Evolutionary conservation across 2,329 filamentous ascomycete genomes (phyloP).

Genomic region (Simplicillium sp.): DNA sequence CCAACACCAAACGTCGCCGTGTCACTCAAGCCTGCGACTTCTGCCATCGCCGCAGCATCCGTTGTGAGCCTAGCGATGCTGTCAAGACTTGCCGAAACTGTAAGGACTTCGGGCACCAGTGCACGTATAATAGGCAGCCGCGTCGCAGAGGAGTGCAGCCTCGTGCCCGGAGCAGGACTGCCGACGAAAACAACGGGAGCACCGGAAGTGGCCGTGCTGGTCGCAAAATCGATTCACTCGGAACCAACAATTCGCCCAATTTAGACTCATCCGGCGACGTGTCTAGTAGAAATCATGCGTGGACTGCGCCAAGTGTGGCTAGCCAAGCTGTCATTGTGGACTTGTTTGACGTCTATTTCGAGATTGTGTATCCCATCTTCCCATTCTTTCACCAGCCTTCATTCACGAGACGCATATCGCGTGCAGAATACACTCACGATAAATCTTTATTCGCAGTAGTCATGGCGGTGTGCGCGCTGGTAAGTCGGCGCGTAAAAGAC

Average conservation of each 20-base stretch:
- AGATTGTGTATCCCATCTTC: conserved; percentile 39
- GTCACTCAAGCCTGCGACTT: conserved; percentile 21
- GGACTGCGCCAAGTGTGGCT: background rate
- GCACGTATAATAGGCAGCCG: conserved; percentile 31
- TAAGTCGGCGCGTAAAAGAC: conserved; percentile 33
- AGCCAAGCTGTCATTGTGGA: conserved; percentile 18
- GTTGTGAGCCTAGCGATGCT: conserved; percentile 19
- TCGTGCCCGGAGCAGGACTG: background rate
- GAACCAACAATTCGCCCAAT: too few relatives aligned
- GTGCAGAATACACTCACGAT: conserved; percentile 28
- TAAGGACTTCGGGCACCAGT: conserved; percentile 34
- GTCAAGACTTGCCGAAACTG: conserved; percentile 33
- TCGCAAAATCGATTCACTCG: too few relatives aligned
- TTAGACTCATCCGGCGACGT: too few relatives aligned
- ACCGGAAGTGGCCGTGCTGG: background rate
- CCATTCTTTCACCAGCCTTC: conserved; percentile 36
- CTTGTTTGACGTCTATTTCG: conserved; percentile 36
- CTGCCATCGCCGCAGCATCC: conserved; percentile 24
- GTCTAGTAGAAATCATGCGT: background rate
- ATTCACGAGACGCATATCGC: conserved; percentile 23
- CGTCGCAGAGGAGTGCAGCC: conserved; percentile 19
- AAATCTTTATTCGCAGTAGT: conserved; percentile 34
- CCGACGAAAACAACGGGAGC: background rate
- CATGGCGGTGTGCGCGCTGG: conserved; percentile 39
- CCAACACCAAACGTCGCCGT: background rate